Evolutionary conservation across 2,329 filamentous ascomycete genomes (phyloP), one percentile per base, ranked within the genome.

Genomic region (Pestalotiopsis sp.): DNA sequence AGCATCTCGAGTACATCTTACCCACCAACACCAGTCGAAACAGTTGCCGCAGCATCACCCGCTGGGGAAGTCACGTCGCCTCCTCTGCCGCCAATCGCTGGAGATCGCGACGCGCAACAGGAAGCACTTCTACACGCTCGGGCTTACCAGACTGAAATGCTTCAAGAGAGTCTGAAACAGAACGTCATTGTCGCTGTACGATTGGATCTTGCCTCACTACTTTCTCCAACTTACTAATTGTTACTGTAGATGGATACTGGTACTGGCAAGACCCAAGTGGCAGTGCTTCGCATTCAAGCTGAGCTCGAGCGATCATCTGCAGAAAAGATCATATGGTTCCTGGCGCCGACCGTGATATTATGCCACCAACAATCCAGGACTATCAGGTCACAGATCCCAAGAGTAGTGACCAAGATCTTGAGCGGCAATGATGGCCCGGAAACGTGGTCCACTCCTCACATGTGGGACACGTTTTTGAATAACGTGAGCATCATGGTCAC

Each of bases 181-280:
- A 95, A 94, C 76, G 87, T 91, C 39, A 93, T 95, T 72, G 88
- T 94, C 66, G 88, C 88, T 31, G 91, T 93, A 81, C 70, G 84
- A 79, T 14, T 20, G 36, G n/a, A 23, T n/a, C 7, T 52, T 9
- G 20, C 6, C 11, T 52, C 17, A n/a, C n/a, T 52, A 23, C 41
- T 41, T 38, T 20, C 17, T 17, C 17, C 1, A 52, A 36, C 31
- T n/a, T 58, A 3, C 3, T 72, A 79, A 52, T 52, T 52, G 73
- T 55, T 23, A 52, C 31, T 39, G 41, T 67, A 79, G 91, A 94
- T 94, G 92, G 92, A 93, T 70, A 95, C 92, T 0, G 92, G 92
- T 1, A 93, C 88, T 71, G 92, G 92, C 2, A 95, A 95, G 77
- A 94, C 92, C 3, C 90, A 92, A 72, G 87, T 94, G 91, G 91